Evolutionary conservation across 257 asterid genomes (phyloP).

Genomic region (Nicotiana otophora): DNA sequence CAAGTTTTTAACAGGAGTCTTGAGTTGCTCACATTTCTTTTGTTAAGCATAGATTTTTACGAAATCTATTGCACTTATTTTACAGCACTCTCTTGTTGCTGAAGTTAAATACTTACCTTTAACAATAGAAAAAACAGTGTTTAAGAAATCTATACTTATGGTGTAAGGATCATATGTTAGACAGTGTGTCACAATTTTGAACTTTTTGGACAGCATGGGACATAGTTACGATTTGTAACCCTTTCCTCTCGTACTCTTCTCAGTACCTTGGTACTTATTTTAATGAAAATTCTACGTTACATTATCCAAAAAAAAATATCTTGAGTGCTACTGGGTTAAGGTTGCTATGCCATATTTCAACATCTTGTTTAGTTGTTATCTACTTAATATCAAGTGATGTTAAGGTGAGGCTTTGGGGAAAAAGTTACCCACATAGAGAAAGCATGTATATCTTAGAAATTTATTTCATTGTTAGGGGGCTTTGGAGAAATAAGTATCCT

Average conservation of each 20-base stretch:
- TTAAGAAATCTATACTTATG: not conserved
- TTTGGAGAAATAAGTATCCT: not conserved
- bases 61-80: not conserved
- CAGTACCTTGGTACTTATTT: not conserved
- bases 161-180: not conserved
- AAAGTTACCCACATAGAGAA: not conserved
- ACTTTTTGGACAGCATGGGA: not conserved
- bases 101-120: no score
- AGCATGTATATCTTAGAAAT: not conserved
- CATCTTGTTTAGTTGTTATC: not conserved
- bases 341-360: not conserved
- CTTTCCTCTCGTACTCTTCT: not conserved
- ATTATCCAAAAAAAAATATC: not conserved
- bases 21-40: not conserved
- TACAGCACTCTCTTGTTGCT: no score
- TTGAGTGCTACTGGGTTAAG: not conserved
- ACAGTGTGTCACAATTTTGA: not conserved
- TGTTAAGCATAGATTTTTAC: not conserved
- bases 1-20: not conserved
- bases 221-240: not conserved
- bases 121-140: not conserved
- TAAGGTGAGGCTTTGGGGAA: not conserved
- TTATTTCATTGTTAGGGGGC: not conserved
- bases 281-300: not conserved
- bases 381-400: not conserved